A percentile compares a stretch with the other conserved stretches of the same genome.
Conservation (phyloP, 2,329 filamentous ascomycete species). For the Bipolaris sorokiniana region DNA sequence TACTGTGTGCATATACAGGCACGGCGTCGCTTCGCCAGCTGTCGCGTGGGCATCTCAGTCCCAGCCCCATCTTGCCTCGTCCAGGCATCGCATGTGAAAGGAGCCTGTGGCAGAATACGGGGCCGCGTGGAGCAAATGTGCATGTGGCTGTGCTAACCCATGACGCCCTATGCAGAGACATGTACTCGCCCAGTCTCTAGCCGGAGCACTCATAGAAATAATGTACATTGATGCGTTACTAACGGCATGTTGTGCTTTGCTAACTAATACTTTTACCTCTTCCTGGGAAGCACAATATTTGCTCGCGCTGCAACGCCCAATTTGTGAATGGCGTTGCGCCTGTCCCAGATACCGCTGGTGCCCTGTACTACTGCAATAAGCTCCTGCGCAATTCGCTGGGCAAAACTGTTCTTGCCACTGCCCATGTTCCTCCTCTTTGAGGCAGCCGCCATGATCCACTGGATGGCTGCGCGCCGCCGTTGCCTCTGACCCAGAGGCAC, state of each 20-base stretch:
- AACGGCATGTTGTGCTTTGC: not conserved
- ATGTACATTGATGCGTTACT: constrained; percentile 8
- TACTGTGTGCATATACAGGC: not conserved
- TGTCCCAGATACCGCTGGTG: constrained; percentile 82
- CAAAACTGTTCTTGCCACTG: constrained; percentile 74
- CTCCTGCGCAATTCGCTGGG: constrained; percentile 82
- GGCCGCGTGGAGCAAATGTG: constrained; percentile 24
- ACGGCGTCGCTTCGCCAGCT: not conserved
- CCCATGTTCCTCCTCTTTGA: constrained; percentile 76
- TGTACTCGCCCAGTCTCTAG: constrained; percentile 9
- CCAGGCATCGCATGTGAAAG: not conserved
- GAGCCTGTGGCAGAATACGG: not conserved
- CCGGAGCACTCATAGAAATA: not conserved
- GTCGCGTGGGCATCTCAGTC: not conserved
- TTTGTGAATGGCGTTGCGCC: constrained; percentile 78
- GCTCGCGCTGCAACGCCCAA: constrained; percentile 76
- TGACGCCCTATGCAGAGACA: constrained; percentile 17
- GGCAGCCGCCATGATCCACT: constrained; percentile 88
- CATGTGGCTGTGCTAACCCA: constrained; percentile 21
- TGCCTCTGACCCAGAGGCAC: constrained; percentile 76
- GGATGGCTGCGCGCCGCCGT: constrained; percentile 76
- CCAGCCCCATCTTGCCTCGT: not conserved
- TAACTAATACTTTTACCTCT: constrained; percentile 27
- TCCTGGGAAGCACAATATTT: constrained; percentile 61
- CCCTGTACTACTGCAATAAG: constrained; percentile 88